These are phyloP conservation scores for Lactifluus subvellereus DNA, from an alignment of 768 basidiomycete genomes.

Conservation along the genomic window DNA sequence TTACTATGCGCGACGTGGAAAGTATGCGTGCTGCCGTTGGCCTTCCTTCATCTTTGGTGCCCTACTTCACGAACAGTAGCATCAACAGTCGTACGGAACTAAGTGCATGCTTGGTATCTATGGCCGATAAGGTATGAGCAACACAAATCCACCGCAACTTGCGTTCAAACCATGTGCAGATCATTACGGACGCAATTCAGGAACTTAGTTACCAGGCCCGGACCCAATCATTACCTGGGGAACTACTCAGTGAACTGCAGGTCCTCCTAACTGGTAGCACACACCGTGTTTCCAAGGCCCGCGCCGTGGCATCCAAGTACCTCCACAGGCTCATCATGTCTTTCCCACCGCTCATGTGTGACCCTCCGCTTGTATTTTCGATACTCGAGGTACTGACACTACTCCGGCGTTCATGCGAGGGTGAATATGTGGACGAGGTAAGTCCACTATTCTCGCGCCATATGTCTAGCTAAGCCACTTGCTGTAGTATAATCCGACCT, in stretches of 20 bases:
- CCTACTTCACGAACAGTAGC: slow-evolving; percentile 84
- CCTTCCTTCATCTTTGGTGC: slow-evolving; percentile 71
- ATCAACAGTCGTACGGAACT: slow-evolving; percentile 68
- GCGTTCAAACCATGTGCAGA: slow-evolving; percentile 38
- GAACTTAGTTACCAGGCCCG: slow-evolving; percentile 71
- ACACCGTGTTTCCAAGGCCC: slow-evolving; percentile 73
- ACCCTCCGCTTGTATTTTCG: slow-evolving; percentile 77
- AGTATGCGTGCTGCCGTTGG: slow-evolving; percentile 77
- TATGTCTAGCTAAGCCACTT: background rate
- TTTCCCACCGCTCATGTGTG: slow-evolving; percentile 94
- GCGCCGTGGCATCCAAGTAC: slow-evolving; percentile 78
- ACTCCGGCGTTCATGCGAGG: slow-evolving; percentile 80
- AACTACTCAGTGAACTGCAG: slow-evolving; percentile 67
- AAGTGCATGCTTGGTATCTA: slow-evolving; percentile 72
- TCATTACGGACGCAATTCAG: slow-evolving; percentile 68
- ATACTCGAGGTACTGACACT: slow-evolving; percentile 90
- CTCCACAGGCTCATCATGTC: slow-evolving; percentile 80
- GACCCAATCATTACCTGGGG: slow-evolving; percentile 67
- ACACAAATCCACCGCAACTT: background rate
- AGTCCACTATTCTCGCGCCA: slow-evolving; percentile 19
- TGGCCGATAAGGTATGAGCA: slow-evolving; percentile 72
- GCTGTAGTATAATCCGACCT: slow-evolving; percentile 77
- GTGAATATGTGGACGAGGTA: slow-evolving; percentile 89
- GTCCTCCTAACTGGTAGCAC: slow-evolving; percentile 72
- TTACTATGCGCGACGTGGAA: slow-evolving; percentile 85